Conservation (phyloP, 2,329 filamentous ascomycete species). For the Waltergamsia citrina region DNA sequence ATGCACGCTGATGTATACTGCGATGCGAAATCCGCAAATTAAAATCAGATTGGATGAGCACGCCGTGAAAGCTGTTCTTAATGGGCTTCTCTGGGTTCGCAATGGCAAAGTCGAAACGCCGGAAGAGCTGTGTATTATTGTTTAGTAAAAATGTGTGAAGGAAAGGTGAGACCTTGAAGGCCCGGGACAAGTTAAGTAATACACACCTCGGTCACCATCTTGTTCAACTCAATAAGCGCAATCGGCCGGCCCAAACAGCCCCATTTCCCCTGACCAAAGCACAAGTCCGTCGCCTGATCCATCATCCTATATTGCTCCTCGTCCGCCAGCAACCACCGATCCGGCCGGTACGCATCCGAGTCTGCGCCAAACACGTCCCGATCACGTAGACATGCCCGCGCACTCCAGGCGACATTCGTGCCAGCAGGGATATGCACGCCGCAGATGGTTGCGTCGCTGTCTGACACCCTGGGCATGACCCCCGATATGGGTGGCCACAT, state of each 20-base stretch:
- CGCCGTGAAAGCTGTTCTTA: conserved; percentile 4
- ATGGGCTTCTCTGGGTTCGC: conserved; percentile 7
- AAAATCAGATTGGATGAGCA: neutral
- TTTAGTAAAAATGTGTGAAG: too few relatives aligned
- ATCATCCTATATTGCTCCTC: conserved; percentile 21
- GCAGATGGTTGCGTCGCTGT: conserved; percentile 17
- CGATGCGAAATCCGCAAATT: too few relatives aligned
- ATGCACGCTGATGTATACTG: too few relatives aligned
- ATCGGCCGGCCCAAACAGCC: conserved; percentile 34
- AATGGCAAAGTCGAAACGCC: conserved; percentile 10
- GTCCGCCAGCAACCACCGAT: conserved; percentile 34
- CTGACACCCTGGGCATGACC: conserved; percentile 24
- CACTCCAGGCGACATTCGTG: conserved; percentile 31
- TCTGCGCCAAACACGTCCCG: conserved; percentile 27
- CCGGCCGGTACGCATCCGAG: conserved; percentile 33
- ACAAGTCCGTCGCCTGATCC: conserved; percentile 26
- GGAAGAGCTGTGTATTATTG: too few relatives aligned
- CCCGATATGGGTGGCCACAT: conserved; percentile 25
- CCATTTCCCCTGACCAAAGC: conserved; percentile 32
- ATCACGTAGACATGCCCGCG: conserved; percentile 27
- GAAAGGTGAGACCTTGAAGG: too few relatives aligned
- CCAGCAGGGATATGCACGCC: conserved; percentile 31
- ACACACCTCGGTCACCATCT: conserved; percentile 30
- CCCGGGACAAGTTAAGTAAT: neutral
- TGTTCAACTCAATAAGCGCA: conserved; percentile 31